Evolutionary conservation across 176 grass and related monocot species (phyloP).

Genomic region (Rhynchospora tenuis): DNA sequence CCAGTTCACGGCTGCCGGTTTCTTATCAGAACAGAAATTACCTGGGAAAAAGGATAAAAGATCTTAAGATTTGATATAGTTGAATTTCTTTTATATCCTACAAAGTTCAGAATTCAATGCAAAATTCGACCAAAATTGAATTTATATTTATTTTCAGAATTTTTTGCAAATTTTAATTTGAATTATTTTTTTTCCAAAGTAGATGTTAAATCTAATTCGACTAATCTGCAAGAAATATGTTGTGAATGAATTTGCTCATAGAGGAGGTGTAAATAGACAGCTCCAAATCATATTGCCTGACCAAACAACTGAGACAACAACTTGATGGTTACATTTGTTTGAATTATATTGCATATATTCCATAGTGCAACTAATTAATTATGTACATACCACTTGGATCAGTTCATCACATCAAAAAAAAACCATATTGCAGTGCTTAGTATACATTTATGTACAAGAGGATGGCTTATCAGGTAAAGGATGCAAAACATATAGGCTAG

Average conservation of each 20-base stretch:
- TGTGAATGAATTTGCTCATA: not conserved
- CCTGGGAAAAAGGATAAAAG: slow-evolving; percentile 33
- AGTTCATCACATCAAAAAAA: not conserved
- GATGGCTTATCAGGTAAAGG: not conserved
- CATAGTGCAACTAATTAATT: not conserved
- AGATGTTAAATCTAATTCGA: not conserved
- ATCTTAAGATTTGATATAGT: not conserved
- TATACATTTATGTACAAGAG: not conserved
- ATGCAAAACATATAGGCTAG: not conserved
- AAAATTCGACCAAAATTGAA: not conserved
- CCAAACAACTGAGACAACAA: not conserved
- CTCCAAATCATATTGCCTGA: not conserved
- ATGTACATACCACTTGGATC: slow-evolving; percentile 4
- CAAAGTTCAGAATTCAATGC: not conserved
- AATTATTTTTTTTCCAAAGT: not conserved
- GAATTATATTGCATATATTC: not conserved
- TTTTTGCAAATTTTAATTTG: not conserved
- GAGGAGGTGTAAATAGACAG: not conserved
- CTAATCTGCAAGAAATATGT: not conserved
- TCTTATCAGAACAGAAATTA: slow-evolving; percentile 95
- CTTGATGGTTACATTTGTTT: not conserved
- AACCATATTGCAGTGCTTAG: not conserved
- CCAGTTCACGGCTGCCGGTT: slow-evolving; percentile 91
- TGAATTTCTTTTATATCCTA: slow-evolving; percentile 3
- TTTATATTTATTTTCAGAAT: not conserved